Evolutionary conservation across 805 yeast genomes (phyloP).

Genomic region (Saturnispora halmiae): DNA sequence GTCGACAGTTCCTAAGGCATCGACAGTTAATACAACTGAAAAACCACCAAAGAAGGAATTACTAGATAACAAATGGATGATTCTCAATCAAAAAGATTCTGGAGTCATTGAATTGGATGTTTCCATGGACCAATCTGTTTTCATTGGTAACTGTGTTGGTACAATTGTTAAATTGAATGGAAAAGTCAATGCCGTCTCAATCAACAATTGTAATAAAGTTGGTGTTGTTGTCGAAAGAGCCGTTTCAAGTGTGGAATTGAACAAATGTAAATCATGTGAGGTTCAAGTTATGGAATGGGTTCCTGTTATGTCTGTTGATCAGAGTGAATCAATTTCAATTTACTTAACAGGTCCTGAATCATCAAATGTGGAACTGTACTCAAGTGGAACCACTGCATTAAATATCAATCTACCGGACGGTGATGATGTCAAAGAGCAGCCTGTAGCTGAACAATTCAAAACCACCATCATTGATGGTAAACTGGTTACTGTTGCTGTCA

Average conservation of each 20-base stretch:
- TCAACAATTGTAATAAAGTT: constrained; percentile 60
- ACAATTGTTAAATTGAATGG: constrained; percentile 78
- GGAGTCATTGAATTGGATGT: constrained; percentile 58
- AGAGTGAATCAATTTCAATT: constrained; percentile 76
- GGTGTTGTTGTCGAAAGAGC: constrained; percentile 78
- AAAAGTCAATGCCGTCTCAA: constrained; percentile 79
- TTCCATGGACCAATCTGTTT: constrained; percentile 79
- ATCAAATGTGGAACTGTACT: constrained; percentile 58
- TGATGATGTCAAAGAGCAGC: constrained; percentile 70
- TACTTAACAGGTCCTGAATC: constrained; percentile 30
- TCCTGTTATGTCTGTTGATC: constrained; percentile 82
- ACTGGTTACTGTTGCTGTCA: constrained; percentile 63
- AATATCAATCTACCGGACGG: constrained; percentile 76
- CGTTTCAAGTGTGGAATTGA: constrained; percentile 80
- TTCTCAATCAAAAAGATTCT: constrained; percentile 56
- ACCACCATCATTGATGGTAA: constrained; percentile 57
- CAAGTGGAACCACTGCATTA: constrained; percentile 77
- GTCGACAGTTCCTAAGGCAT: constrained; percentile 25
- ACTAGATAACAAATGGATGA: constrained; percentile 80
- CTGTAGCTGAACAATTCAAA: constrained; percentile 87
- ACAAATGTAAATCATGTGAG: constrained; percentile 73
- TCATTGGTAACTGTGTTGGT: constrained; percentile 72
- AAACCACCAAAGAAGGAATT: constrained; percentile 59
- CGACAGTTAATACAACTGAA: constrained; percentile 11
- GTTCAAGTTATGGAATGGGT: constrained; percentile 75